Evolutionary conservation across 176 grass and related monocot species (phyloP).

Genomic region (Triticum urartu): DNA sequence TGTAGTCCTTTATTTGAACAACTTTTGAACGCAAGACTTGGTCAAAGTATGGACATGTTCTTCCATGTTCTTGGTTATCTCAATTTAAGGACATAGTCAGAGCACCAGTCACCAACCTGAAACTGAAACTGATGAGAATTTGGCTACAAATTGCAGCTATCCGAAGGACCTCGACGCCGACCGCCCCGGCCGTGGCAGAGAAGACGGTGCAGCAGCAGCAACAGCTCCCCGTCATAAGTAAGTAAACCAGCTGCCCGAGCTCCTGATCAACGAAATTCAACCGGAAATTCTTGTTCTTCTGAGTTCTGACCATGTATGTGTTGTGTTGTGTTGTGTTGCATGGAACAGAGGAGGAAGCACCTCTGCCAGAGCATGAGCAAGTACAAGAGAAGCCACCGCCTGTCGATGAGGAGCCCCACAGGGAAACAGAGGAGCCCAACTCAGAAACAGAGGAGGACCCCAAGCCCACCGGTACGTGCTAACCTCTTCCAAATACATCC

Average conservation of each 20-base stretch:
- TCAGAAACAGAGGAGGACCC: not conserved
- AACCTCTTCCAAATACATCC: not conserved
- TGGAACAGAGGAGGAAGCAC: slow-evolving; percentile 39
- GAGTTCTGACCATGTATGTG: not conserved
- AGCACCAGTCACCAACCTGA: too few species aligned
- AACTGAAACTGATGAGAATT: slow-evolving; percentile 4
- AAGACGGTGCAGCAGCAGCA: slow-evolving; percentile 11
- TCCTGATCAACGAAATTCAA: not conserved
- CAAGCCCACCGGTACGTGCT: slow-evolving; percentile 15
- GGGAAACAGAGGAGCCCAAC: slow-evolving; percentile 2
- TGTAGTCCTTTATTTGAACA: not conserved
- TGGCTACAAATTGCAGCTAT: slow-evolving; percentile 33
- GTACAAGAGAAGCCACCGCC: slow-evolving; percentile 21
- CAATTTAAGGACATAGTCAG: not conserved
- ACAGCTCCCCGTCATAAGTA: slow-evolving; percentile 43
- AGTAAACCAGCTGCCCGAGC: not conserved
- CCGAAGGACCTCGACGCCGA: slow-evolving; percentile 39
- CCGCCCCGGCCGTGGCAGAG: slow-evolving; percentile 25
- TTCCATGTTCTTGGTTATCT: not conserved
- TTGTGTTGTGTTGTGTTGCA: not conserved
- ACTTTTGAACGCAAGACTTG: not conserved
- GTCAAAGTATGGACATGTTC: not conserved
- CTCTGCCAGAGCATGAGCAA: not conserved
- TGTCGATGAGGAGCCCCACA: not conserved
- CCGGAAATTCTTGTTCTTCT: not conserved